A percentile compares a stretch with the other conserved stretches of the same genome.
Evolutionary conservation across 306 rosid genomes (phyloP).

Genomic region (Elaeagnus macrophylla): DNA sequence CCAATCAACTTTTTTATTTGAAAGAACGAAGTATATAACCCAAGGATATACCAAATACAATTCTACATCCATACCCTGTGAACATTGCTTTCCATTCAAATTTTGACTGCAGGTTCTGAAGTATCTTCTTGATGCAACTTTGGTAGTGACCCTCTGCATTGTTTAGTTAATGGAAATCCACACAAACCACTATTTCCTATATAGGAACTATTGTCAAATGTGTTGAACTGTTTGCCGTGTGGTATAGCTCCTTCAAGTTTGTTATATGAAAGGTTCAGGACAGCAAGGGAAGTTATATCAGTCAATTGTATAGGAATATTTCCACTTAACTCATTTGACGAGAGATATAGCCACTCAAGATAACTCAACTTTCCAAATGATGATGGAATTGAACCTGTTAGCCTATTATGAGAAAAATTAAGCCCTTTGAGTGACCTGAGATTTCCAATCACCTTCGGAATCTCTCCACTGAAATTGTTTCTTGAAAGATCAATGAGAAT

Average conservation of each 20-base stretch:
- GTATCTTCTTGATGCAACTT: background rate
- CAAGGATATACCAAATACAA: constrained; percentile 13
- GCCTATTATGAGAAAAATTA: constrained; percentile 25
- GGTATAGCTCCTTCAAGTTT: constrained; percentile 26
- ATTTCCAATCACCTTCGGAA: constrained; percentile 21
- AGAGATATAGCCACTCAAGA: constrained; percentile 32
- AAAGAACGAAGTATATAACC: constrained; percentile 15
- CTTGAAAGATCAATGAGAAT: constrained; percentile 32
- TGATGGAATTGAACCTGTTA: constrained; percentile 25
- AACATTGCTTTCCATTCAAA: constrained; percentile 24
- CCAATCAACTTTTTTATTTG: background rate
- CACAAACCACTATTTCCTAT: constrained; percentile 20
- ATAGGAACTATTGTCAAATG: constrained; percentile 24
- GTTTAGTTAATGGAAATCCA: constrained; percentile 26
- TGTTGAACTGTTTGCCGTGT: constrained; percentile 26
- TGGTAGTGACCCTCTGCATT: constrained; percentile 1
- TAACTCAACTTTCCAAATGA: constrained; percentile 14
- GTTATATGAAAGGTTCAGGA: constrained; percentile 31
- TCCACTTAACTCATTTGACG: constrained; percentile 10
- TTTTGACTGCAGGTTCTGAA: background rate
- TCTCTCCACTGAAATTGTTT: constrained; percentile 28
- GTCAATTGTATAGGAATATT: constrained; percentile 18
- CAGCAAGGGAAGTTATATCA: constrained; percentile 6
- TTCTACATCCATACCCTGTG: constrained; percentile 26
- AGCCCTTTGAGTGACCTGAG: constrained; percentile 21